A percentile compares a stretch with the other conserved stretches of the same genome.
phyloP scores from a whole-genome alignment of 1,284 basidiomycete species.

The Coniferiporia sulphurascens region DNA sequence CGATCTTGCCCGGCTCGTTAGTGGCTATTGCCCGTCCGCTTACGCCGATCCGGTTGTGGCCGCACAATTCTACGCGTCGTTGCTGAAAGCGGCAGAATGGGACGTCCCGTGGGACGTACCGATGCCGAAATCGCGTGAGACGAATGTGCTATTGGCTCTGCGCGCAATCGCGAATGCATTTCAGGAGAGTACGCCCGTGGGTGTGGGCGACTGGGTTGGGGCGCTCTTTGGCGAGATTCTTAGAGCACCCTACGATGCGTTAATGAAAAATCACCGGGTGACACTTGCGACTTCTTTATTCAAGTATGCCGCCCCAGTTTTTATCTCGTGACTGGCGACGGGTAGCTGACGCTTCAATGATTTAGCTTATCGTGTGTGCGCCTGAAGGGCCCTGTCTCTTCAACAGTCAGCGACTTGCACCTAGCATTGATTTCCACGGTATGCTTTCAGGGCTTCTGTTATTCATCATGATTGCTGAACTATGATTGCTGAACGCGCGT shows the following conservation, averaged over 20 bases:
- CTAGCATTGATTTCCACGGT: conserved; percentile 20
- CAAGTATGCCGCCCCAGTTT: conserved; percentile 52
- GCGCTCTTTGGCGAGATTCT: conserved; percentile 52
- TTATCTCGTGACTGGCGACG: not conserved
- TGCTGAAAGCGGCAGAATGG: conserved; percentile 75
- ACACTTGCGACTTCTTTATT: conserved; percentile 74
- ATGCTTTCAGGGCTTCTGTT: not conserved
- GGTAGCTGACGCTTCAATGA: not conserved
- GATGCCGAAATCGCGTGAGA: conserved; percentile 69
- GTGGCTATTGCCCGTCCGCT: conserved; percentile 57
- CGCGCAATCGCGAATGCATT: conserved; percentile 82
- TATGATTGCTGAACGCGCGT: not conserved
- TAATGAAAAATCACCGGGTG: conserved; percentile 69
- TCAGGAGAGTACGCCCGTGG: conserved; percentile 43
- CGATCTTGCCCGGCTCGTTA: conserved; percentile 78
- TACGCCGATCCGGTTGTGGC: conserved; percentile 43
- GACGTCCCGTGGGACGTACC: conserved; percentile 45
- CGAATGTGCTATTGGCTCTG: conserved; percentile 81
- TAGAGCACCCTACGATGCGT: conserved; percentile 43
- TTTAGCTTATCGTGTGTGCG: conserved; percentile 59
- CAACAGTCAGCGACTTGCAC: conserved; percentile 15
- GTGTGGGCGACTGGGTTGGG: conserved; percentile 45
- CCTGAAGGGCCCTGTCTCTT: conserved; percentile 38
- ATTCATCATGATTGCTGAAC: conserved; percentile 21
- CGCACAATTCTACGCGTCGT: conserved; percentile 50